A percentile compares a stretch with the other conserved stretches of the same genome.
Conservation (phyloP, 352 stramenopile genomes). For the Globisporangium mamillatum region DNA sequence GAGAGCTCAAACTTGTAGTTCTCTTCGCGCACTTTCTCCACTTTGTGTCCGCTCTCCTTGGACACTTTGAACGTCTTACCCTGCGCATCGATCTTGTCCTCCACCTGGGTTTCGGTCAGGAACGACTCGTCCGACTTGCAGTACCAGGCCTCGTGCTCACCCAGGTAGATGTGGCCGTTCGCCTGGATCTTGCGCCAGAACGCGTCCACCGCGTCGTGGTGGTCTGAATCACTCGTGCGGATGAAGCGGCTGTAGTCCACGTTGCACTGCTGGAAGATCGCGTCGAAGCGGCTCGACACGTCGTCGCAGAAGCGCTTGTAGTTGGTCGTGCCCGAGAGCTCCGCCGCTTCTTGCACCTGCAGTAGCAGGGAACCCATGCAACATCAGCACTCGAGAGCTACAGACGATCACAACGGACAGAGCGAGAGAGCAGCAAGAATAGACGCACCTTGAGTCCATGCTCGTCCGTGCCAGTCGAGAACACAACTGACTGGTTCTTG, state of each 20-base stretch:
- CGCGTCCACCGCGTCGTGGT: constrained; percentile 88
- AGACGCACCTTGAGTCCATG: constrained; percentile 87
- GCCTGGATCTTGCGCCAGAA: constrained; percentile 92
- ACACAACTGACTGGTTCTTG: constrained; percentile 66
- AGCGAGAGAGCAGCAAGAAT: neutral
- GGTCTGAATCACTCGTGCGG: constrained; percentile 93
- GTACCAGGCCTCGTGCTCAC: constrained; percentile 98
- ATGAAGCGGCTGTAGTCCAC: constrained; percentile 96
- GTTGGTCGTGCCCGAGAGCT: constrained; percentile 78
- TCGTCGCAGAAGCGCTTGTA: constrained; percentile 90
- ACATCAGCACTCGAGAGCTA: neutral
- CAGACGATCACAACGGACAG: neutral
- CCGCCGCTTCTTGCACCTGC: constrained; percentile 93
- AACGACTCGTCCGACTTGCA: constrained; percentile 99
- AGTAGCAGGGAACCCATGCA: neutral
- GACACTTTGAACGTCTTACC: constrained; percentile 63
- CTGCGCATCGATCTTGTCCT: constrained; percentile 57
- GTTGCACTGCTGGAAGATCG: constrained; percentile 89
- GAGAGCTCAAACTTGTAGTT: constrained; percentile 99
- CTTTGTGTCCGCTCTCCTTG: constrained; percentile 88
- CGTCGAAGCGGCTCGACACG: constrained; percentile 87
- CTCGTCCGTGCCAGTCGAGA: constrained; percentile 98
- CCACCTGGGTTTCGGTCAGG: constrained; percentile 96
- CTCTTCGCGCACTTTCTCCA: constrained; percentile 95
- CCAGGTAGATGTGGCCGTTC: constrained; percentile 96